Evolutionary conservation across 2,329 filamentous ascomycete genomes (phyloP), one percentile per base, ranked within the genome.

Genomic region (Uncinocarpus reesii): DNA sequence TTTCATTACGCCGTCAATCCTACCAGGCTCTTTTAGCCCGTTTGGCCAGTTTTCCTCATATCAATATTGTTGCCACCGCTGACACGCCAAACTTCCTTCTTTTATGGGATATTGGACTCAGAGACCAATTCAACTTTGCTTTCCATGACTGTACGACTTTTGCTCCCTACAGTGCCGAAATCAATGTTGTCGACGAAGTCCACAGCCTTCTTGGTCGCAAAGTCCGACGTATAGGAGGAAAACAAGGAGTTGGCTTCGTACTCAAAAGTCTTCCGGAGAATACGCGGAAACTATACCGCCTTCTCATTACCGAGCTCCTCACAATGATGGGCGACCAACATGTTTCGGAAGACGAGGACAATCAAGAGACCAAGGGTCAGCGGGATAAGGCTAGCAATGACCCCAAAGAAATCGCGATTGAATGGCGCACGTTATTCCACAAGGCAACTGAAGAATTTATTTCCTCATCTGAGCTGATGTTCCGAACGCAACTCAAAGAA

Each of bases 61-160:
- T 96, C 53, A 78, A 75, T 46, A 71, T 96, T 21, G 65, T 93
- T 24, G 85, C 83, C 57, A 93, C 88, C 1, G 84, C 83, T 48
- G 90, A 96, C 66, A 88, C 86, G 7, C 87, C 89, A 5, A 86
- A 85, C 58, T 95, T 95, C 60, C 72, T 86, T 0, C 69, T 95
- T 1, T 75, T 96, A 43, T 98, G 90, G 89, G 88, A 95, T 66
- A 82, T 86, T 46, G 82, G 81, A 47, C 74, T 89, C n/a, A 83
- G 85, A 40, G 83, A 86, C 13, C 79, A 84, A 23, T 86, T 89
- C 66, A 84, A 85, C 63, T 89, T 95, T 57, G 71, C 87, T 23
- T 95, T 93, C 66, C 92, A 98, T 69, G 89, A 98, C 68, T 84
- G 84, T 59, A 96, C 92, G 1, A 96, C 92, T 0, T 95, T 95